Evolutionary conservation across 306 rosid genomes (phyloP).

Genomic region (Calophaca sinica): DNA sequence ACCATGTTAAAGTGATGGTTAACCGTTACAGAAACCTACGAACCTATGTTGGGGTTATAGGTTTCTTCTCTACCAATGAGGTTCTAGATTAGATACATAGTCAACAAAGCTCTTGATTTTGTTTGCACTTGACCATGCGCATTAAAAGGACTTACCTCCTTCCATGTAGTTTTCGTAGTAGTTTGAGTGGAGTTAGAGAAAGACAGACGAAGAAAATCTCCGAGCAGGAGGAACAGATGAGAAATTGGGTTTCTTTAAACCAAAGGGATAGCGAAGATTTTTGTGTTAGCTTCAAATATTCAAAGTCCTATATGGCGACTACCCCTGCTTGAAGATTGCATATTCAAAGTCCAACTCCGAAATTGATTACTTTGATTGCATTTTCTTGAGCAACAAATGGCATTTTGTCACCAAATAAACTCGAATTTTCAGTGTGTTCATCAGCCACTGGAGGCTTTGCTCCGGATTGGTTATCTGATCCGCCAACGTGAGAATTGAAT

Average conservation of each 20-base stretch:
- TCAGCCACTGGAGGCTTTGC: not conserved
- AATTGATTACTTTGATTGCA: slow-evolving; percentile 27
- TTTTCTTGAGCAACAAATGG: not conserved
- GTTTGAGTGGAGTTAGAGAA: slow-evolving; percentile 83
- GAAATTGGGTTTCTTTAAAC: slow-evolving; percentile 55
- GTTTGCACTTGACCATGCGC: slow-evolving; percentile 53
- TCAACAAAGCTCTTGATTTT: slow-evolving; percentile 42
- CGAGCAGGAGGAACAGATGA: not conserved
- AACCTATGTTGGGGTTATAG: slow-evolving; percentile 24
- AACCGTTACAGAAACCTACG: slow-evolving; percentile 61
- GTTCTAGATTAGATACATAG: slow-evolving; percentile 41
- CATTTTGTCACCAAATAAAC: slow-evolving; percentile 4
- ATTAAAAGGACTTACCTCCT: slow-evolving; percentile 80
- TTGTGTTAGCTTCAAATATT: slow-evolving; percentile 42
- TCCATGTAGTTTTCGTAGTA: slow-evolving; percentile 67
- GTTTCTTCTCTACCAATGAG: slow-evolving; percentile 37
- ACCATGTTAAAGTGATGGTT: slow-evolving; percentile 69
- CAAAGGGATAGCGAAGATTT: slow-evolving; percentile 59
- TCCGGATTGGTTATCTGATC: too few species aligned
- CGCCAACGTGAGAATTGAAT: too few species aligned
- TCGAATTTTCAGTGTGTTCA: not conserved
- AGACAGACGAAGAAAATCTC: slow-evolving; percentile 49
- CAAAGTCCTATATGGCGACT: not conserved
- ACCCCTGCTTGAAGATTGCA: slow-evolving; percentile 45
- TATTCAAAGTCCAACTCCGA: slow-evolving; percentile 17